These are phyloP conservation scores for Colletotrichum chlorophyti DNA, from an alignment of 2,329 filamentous ascomycete species.

Conservation along the genomic window DNA sequence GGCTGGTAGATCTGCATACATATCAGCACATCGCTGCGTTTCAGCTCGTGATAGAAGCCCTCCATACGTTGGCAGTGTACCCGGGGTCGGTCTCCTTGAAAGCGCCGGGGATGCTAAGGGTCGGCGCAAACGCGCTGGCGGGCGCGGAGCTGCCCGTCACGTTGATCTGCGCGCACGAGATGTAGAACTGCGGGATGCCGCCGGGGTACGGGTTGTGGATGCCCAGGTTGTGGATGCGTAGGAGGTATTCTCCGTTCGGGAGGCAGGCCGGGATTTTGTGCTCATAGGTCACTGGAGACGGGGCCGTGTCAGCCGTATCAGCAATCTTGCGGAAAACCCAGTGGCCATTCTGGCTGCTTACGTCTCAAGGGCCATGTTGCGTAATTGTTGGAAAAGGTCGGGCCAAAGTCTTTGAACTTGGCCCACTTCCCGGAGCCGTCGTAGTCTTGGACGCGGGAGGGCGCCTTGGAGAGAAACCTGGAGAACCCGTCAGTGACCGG, in stretches of 20 bases:
- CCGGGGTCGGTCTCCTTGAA: slow-evolving; percentile 51
- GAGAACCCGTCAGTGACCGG: slow-evolving; percentile 8
- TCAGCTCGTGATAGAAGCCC: too few relatives aligned
- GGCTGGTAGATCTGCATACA: slow-evolving; percentile 11
- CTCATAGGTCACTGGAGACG: slow-evolving; percentile 37
- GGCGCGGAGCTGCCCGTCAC: slow-evolving; percentile 46
- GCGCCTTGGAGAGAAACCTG: slow-evolving; percentile 47
- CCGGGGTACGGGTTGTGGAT: slow-evolving; percentile 62
- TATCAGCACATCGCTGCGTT: background rate
- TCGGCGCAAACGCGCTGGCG: slow-evolving; percentile 38
- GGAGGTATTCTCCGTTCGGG: slow-evolving; percentile 62
- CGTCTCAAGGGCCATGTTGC: slow-evolving; percentile 39
- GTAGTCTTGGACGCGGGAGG: slow-evolving; percentile 41
- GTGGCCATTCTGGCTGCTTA: slow-evolving; percentile 24
- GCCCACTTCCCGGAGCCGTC: slow-evolving; percentile 46
- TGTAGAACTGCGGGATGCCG: slow-evolving; percentile 54
- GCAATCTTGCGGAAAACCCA: background rate
- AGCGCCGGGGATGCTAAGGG: slow-evolving; percentile 47
- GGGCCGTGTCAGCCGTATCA: background rate
- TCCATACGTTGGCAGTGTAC: slow-evolving; percentile 51
- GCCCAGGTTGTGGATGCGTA: slow-evolving; percentile 65
- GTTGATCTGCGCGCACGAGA: slow-evolving; percentile 53
- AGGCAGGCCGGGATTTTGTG: slow-evolving; percentile 57
- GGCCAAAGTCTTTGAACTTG: slow-evolving; percentile 47
- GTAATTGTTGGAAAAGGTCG: slow-evolving; percentile 39